Base-by-base conservation (phyloP, 2,329 filamentous ascomycete species). In the Elsinoe australis region DNA sequence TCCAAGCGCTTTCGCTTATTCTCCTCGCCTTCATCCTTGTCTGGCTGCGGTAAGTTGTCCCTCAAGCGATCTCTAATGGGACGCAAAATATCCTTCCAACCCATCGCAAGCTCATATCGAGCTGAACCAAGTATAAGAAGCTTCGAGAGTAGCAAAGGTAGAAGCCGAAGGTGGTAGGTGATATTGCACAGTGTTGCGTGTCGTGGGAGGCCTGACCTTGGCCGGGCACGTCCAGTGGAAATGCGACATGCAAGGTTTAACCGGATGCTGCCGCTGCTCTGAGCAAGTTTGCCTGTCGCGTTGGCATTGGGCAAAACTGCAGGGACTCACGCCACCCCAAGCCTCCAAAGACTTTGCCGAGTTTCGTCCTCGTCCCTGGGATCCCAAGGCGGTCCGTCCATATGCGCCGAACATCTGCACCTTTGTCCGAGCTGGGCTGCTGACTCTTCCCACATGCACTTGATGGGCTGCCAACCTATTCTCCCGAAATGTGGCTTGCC, bases 41-140 rank as follows among this genome's bases (percentile, higher is more conserved):
- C 18, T n/a, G 24, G 39, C 5, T 47, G 44, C 8, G 53, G 51
- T 8, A 50, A 19, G 14, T 50, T 49, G 47, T 68, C 63, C 22
- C 64, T 59, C 39, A 65, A 62, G 8, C 64, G 61, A 53, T 67
- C 64, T 36, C 65, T 54, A 33, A 67, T 67, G 1, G 65, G 65
- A 24, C 63, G 55, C 17, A 67, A 50, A 9, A 67, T 60, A 18
- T 67, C 64, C 52, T 65, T 67, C 64, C 64, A 68, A 14, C 61
- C 63, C 5, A 49, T 36, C 6, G 6, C n/a, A 3, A 18, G 5
- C 14, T 10, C 29, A 17, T 22, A 19, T 35, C 21, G 9, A n/a
- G 5, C n/a, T 32, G 26, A 31, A n/a, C 18, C 12, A 19, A 12
- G 33, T 36, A 19, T 18, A 7, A 32, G n/a, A 22, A 21, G 26